These are phyloP conservation scores for Phaeosphaeriaceae sp. DNA, from an alignment of 2,329 filamentous ascomycete genomes.

Conservation along the genomic window DNA sequence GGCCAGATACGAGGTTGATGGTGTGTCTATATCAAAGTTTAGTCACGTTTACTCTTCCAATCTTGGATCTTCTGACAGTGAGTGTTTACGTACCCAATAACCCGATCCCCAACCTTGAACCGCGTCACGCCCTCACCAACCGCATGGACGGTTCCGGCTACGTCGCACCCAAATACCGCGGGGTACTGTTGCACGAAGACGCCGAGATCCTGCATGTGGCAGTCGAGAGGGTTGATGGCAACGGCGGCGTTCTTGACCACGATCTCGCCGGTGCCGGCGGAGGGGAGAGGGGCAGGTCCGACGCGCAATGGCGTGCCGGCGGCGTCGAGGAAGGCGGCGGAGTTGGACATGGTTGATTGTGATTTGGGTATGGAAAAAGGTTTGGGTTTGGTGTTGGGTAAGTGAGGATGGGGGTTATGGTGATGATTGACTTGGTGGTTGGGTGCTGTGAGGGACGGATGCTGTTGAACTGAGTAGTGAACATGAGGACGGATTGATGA, in stretches of 20 bases:
- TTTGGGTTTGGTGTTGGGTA: neutral
- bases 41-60: no score
- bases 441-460: neutral
- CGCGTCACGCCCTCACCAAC: constrained; percentile 50
- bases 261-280: constrained; percentile 27
- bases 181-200: constrained; percentile 42
- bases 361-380: neutral
- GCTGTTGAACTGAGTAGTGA: neutral
- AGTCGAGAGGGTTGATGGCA: constrained; percentile 37
- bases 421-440: no score
- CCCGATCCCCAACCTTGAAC: constrained; percentile 52
- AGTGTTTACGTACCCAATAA: constrained; percentile 48
- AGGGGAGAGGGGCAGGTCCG: constrained; percentile 26
- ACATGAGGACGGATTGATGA: neutral
- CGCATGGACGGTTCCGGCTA: constrained; percentile 53
- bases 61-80: no score
- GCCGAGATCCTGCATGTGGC: constrained; percentile 31
- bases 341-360: constrained; percentile 10
- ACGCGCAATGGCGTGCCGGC: constrained; percentile 26
- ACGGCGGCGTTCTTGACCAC: constrained; percentile 36
- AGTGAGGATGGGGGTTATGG: no score
- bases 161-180: constrained; percentile 47
- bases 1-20: constrained; percentile 24
- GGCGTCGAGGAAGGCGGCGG: constrained; percentile 30
- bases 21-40: constrained; percentile 20